Evolutionary conservation across 441 rosid species (phyloP), one percentile per base, ranked within the genome.

Genomic region (Aleurites moluccanus): DNA sequence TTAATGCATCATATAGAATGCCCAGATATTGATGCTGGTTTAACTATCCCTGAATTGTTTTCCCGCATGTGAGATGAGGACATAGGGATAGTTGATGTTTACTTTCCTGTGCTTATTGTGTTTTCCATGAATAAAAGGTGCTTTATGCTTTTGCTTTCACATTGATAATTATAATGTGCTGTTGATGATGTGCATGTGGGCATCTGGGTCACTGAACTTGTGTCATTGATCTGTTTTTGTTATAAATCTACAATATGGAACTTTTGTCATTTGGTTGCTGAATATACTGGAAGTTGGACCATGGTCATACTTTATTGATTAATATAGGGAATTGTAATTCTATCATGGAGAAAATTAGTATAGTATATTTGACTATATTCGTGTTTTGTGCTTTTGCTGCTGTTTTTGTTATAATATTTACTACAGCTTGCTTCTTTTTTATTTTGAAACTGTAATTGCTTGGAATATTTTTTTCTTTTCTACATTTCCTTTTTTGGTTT

Each of bases 401-500:
- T 3, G 42, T 20, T 67, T 44, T 66, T 78, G 74, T 42, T 53
- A 28, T 64, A 47, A 30, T 56, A 47, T 16, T 40, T 35, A 2
- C 30, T 23, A 30, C 69, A 11, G 35, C 64, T 50, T 57, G 56
- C 56, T 52, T 6, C 52, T 73, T 61, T 47, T 38, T 42, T 30
- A 10, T 23, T 65, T 45, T 60, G 65, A n/a, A 66, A 65, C 67
- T 52, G 38, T 55, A 66, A 56, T 25, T 60, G 21, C 57, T 59
- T 6, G 53, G 61, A 30, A 28, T 3, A 10, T 9, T n/a, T 14
- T 50, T 53, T 49, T 7, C 23, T 67, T 25, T 10, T 5, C 13
- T 40, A 65, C 35, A 70, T 67, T 18, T 66, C 66, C 40, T 47
- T 45, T 64, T 75, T 23, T 67, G 64, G 61, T 63, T 67, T 47